Evolutionary conservation across 345 rosid species (phyloP).

Genomic region (Aurinia saxatilis): DNA sequence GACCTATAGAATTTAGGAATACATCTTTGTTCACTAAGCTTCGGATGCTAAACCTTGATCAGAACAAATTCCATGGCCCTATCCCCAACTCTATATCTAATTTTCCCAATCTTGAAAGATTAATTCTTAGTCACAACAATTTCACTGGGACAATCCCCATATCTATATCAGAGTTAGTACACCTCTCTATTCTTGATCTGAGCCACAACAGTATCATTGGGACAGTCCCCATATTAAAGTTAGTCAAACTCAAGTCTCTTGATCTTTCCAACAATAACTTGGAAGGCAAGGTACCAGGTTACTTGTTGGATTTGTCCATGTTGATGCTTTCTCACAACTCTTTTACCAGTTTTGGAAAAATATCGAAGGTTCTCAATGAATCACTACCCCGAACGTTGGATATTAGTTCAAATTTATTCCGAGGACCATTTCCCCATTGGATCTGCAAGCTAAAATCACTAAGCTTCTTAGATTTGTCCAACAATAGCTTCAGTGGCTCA

Average conservation of each 20-base stretch:
- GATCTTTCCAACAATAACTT: not conserved
- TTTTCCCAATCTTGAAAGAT: not conserved
- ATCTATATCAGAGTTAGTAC: not conserved
- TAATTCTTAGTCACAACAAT: not conserved
- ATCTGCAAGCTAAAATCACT: conserved; percentile 23
- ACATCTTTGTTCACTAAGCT: not conserved
- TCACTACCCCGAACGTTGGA: not conserved
- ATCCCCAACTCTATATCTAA: not conserved
- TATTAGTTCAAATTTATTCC: not conserved
- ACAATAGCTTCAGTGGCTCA: conserved; percentile 25
- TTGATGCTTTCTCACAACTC: not conserved
- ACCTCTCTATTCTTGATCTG: too few relatives aligned
- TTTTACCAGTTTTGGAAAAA: not conserved
- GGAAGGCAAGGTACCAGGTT: not conserved
- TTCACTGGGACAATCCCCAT: not conserved
- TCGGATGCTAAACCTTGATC: not conserved
- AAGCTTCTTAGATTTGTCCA: conserved; percentile 31
- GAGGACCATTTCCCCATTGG: conserved; percentile 24
- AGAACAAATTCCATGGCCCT: not conserved
- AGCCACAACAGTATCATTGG: not conserved
- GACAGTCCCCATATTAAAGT: not conserved
- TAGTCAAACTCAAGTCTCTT: not conserved
- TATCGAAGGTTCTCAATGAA: not conserved
- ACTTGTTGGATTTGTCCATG: not conserved
- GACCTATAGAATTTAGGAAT: conserved; percentile 1